Conservation (phyloP, 1,284 basidiomycete genomes). For the Flammula alnicola region DNA sequence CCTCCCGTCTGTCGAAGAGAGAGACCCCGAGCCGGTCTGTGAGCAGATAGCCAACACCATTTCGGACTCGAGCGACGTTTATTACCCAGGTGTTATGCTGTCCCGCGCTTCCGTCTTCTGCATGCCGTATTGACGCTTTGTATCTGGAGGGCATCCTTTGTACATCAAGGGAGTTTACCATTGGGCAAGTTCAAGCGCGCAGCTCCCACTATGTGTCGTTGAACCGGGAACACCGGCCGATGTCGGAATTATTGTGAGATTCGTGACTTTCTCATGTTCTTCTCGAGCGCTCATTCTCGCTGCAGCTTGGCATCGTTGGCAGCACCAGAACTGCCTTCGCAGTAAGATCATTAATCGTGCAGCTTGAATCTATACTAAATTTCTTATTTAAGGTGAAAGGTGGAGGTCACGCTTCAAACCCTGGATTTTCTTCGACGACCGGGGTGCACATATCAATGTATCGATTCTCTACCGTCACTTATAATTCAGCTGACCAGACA, state of each 20-base stretch:
- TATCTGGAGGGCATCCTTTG: conserved; percentile 18
- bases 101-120: background rate
- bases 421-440: conserved; percentile 55
- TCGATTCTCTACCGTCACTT: conserved; percentile 50
- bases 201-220: conserved; percentile 50
- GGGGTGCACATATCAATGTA: conserved; percentile 63
- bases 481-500: conserved; percentile 42
- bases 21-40: conserved; percentile 30
- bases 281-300: background rate
- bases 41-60: conserved; percentile 31
- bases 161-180: conserved; percentile 48
- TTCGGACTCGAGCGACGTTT: conserved; percentile 38
- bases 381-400: conserved; percentile 49
- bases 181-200: conserved; percentile 49
- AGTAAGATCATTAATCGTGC: conserved; percentile 27
- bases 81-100: conserved; percentile 32
- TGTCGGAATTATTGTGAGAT: conserved; percentile 47
- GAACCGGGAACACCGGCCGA: conserved; percentile 54
- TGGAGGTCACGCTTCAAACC: conserved; percentile 55
- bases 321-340: conserved; percentile 45
- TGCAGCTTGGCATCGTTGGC: conserved; percentile 50
- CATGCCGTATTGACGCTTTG: background rate
- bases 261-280: background rate
- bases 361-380: background rate
- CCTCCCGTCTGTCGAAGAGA: too few relatives aligned